A percentile compares a stretch with the other conserved stretches of the same genome.
These are phyloP conservation scores for Skeletonema menzelii DNA, from an alignment of 108 stramenopile species.

Conservation along the genomic window DNA sequence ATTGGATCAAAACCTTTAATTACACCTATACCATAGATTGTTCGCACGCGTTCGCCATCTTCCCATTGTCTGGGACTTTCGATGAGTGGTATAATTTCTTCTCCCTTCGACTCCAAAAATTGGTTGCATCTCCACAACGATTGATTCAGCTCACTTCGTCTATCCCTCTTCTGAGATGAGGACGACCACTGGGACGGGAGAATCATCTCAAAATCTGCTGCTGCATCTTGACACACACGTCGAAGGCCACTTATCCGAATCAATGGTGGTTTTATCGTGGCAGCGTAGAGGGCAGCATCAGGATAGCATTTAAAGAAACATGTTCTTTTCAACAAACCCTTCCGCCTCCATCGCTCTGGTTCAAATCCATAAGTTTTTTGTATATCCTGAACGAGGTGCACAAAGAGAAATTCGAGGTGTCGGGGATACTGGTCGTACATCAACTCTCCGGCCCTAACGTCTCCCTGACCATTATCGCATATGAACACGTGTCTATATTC, in stretches of 20 bases:
- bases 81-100: slow-evolving; percentile 59
- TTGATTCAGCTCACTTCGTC: slow-evolving; percentile 84
- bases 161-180: slow-evolving; percentile 61
- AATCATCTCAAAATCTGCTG: slow-evolving; percentile 76
- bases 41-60: slow-evolving; percentile 74
- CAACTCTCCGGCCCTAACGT: slow-evolving; percentile 95
- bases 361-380: slow-evolving; percentile 78
- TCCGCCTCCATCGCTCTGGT: slow-evolving; percentile 69
- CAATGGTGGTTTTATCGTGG: slow-evolving; percentile 72
- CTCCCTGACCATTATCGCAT: slow-evolving; percentile 99
- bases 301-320: slow-evolving; percentile 93
- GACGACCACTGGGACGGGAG: slow-evolving; percentile 77
- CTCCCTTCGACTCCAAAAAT: slow-evolving; percentile 46
- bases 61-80: slow-evolving; percentile 63
- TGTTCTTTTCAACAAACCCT: slow-evolving; percentile 62
- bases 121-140: slow-evolving; percentile 75
- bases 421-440: slow-evolving; percentile 89
- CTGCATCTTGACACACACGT: slow-evolving; percentile 83
- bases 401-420: slow-evolving; percentile 85
- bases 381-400: slow-evolving; percentile 86
- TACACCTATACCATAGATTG: slow-evolving; percentile 80
- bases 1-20: slow-evolving; percentile 72
- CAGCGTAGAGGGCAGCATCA: slow-evolving; percentile 93
- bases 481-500: slow-evolving; percentile 96
- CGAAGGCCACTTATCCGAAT: slow-evolving; percentile 77